Conservation (phyloP, 352 stramenopile genomes). For the Thalassiosira mediterranea region DNA sequence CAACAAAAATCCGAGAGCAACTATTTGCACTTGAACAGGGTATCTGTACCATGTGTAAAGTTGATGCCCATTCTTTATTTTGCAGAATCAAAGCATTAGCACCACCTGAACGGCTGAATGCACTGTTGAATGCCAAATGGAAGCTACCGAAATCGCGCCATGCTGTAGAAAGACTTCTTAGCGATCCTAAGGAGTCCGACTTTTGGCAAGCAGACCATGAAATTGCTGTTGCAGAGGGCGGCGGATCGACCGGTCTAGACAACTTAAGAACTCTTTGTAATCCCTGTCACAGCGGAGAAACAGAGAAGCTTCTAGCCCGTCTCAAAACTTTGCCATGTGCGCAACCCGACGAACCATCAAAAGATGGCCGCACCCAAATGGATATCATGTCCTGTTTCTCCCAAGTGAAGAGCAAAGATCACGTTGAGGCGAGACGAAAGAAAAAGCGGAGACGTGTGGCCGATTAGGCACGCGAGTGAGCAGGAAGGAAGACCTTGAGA, state of each 20-base stretch:
- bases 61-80: constrained; percentile 75
- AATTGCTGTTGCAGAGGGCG: constrained; percentile 75
- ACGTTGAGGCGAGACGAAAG: constrained; percentile 2
- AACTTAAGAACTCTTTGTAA: constrained; percentile 84
- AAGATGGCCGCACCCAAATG: constrained; percentile 27
- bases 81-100: constrained; percentile 60
- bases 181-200: constrained; percentile 67
- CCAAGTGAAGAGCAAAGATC: constrained; percentile 4
- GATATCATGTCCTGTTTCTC: constrained; percentile 43
- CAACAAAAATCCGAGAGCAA: constrained; percentile 56
- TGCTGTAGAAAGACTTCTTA: constrained; percentile 58
- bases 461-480: constrained; percentile 17
- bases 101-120: constrained; percentile 75
- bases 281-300: constrained; percentile 75
- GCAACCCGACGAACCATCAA: constrained; percentile 4
- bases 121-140: constrained; percentile 72
- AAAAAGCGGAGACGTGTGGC: constrained; percentile 24
- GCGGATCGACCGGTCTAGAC: constrained; percentile 66
- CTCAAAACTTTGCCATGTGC: constrained; percentile 29
- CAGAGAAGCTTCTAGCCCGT: constrained; percentile 49
- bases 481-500: no score
- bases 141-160: constrained; percentile 64
- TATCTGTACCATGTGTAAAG: constrained; percentile 41
- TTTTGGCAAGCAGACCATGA: constrained; percentile 87
- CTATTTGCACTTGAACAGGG: constrained; percentile 70